Percentiles rank a stretch among this genome's conserved stretches.
These are phyloP conservation scores for Plectosphaerella sp. DNA, from an alignment of 2,329 filamentous ascomycete species.

Conservation along the genomic window DNA sequence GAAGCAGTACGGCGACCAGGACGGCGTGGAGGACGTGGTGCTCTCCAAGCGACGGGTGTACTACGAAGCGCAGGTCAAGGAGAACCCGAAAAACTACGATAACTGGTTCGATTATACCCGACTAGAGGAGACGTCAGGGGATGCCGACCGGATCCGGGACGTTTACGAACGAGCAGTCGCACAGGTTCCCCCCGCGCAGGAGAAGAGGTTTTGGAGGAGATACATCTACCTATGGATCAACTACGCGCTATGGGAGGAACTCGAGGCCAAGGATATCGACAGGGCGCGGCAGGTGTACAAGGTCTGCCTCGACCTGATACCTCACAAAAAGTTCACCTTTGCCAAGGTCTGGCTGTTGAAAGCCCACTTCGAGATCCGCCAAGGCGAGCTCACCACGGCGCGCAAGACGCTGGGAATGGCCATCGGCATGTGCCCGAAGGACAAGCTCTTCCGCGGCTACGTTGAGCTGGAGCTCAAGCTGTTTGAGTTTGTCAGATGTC, in stretches of 20 bases:
- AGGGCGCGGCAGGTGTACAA: slow-evolving; percentile 87
- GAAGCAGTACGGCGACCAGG: slow-evolving; percentile 91
- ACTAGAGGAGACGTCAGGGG: slow-evolving; percentile 80
- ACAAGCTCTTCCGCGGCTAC: slow-evolving; percentile 91
- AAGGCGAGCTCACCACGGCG: slow-evolving; percentile 73
- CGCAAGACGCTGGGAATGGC: slow-evolving; percentile 86
- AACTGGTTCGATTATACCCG: slow-evolving; percentile 94
- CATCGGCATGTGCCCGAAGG: slow-evolving; percentile 93
- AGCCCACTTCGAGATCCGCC: slow-evolving; percentile 88
- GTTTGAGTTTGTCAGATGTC: slow-evolving; percentile 89
- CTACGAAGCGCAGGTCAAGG: slow-evolving; percentile 91
- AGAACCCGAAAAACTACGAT: slow-evolving; percentile 96
- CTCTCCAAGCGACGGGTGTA: slow-evolving; percentile 88
- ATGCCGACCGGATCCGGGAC: slow-evolving; percentile 80
- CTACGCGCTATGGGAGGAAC: slow-evolving; percentile 93
- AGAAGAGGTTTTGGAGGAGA: slow-evolving; percentile 94
- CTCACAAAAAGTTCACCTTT: slow-evolving; percentile 96
- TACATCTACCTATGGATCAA: slow-evolving; percentile 99
- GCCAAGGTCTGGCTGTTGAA: slow-evolving; percentile 94
- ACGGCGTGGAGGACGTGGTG: slow-evolving; percentile 93
- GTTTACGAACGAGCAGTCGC: slow-evolving; percentile 95
- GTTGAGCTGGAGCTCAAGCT: slow-evolving; percentile 89
- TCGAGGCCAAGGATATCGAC: slow-evolving; percentile 71
- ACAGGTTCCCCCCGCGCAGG: slow-evolving; percentile 88
- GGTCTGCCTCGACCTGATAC: slow-evolving; percentile 80